Evolutionary conservation across 768 basidiomycete species (phyloP), one percentile per base, ranked within the genome.

Genomic region (Panellus pusillus): DNA sequence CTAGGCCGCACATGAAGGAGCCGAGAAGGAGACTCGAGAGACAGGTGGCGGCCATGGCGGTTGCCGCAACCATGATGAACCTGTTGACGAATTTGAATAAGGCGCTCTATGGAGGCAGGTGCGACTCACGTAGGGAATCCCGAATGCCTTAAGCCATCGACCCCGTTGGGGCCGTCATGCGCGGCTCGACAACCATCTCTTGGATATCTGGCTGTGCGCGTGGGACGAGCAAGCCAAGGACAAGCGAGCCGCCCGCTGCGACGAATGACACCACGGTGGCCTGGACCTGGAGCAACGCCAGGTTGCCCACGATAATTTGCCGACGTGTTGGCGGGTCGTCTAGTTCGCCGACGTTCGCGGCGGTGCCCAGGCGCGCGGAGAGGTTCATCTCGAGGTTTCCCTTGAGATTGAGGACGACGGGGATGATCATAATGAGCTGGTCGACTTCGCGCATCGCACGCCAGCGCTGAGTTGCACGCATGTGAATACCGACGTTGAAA

Each of bases 341-440:
- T 5, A 99, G 83, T 56, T 93, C 84, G 40, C 96, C 96, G 46
- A 95, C 86, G 61, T 98, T 97, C 6, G 95, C 90, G 1, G 94
- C 89, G 0, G 97, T 99, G 1, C 91, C 89, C n/a, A 99, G 79
- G 13, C 96, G 82, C 1, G 97, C 93, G 4, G 94, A 95, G 7
- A 99, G 84, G 60, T 97, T 98, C 96, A 98, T 98, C 70, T 98
- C 97, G 35, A 98, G 81, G 65, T 99, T 93, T n/a, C 96, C 97
- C 64, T 97, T 98, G 52, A 99, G 82, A 63, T 98, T 98, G 59
- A 93, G 80, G 17, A 98, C 76, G 56, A 95, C 93, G 11, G 96
- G 95, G 4, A 98, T 86, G 48, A 98, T 91, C 78, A 98, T 93
- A 62, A 98, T 93, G 50, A 98, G 85, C 67, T 98, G 94, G 75